These are phyloP conservation scores for Mucor sp. DNA, from an alignment of 371 early-diverging fungal species.

Conservation along the genomic window DNA sequence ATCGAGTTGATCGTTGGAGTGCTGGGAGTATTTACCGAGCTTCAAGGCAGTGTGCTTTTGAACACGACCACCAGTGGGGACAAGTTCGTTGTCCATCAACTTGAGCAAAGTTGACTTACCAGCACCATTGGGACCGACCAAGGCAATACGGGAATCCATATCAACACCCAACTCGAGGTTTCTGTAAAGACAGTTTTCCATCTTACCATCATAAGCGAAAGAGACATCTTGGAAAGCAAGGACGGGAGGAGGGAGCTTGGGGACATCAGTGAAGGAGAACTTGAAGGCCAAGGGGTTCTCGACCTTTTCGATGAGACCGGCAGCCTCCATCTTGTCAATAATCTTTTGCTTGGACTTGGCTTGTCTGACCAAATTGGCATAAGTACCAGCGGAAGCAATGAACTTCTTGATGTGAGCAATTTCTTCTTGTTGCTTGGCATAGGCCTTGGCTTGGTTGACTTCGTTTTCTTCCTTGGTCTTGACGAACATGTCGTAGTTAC, in stretches of 20 bases:
- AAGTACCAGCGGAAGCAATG: conserved; percentile 98
- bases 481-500: conserved; percentile 97
- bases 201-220: conserved; percentile 88
- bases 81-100: conserved; percentile 86
- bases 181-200: conserved; percentile 83
- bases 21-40: conserved; percentile 97
- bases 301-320: conserved; percentile 94
- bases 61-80: conserved; percentile 86
- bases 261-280: conserved; percentile 87
- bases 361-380: conserved; percentile 97
- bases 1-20: conserved; percentile 94
- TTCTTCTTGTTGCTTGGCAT: conserved; percentile 97
- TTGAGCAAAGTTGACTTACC: conserved; percentile 95
- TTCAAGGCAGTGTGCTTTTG: conserved; percentile 90
- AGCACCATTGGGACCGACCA: conserved; percentile 93
- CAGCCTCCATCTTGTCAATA: conserved; percentile 99
- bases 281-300: conserved; percentile 72
- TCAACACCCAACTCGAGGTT: conserved; percentile 93
- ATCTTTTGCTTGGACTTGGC: conserved; percentile 99
- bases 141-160: conserved; percentile 94
- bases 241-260: conserved; percentile 97
- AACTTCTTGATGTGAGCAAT: conserved; percentile 99
- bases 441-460: conserved; percentile 97
- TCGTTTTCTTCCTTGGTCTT: conserved; percentile 93
- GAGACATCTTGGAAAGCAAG: conserved; percentile 90